These are phyloP conservation scores for Trapa incisa DNA, from an alignment of 345 rosid genomes.

Conservation along the genomic window DNA sequence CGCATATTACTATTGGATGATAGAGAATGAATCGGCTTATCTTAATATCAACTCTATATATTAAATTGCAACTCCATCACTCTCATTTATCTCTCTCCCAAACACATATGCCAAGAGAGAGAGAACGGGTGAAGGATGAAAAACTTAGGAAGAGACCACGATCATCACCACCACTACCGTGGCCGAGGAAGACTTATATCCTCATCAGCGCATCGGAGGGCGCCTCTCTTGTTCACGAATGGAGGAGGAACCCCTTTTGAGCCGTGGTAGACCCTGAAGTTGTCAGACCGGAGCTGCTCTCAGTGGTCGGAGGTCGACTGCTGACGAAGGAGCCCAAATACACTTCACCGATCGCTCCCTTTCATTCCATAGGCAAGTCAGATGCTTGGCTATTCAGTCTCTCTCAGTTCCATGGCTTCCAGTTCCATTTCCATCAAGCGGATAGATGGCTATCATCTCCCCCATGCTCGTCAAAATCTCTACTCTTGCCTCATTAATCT, in stretches of 20 bases:
- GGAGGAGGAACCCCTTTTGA: neutral
- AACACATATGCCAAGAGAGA: neutral
- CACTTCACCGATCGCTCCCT: neutral
- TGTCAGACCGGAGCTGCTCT: too few species aligned
- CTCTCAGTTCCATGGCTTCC: constrained; percentile 7
- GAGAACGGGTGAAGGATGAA: neutral
- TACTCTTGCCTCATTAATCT: neutral
- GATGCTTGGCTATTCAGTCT: constrained; percentile 36
- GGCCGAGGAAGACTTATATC: neutral
- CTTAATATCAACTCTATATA: too few species aligned
- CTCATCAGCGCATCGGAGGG: neutral
- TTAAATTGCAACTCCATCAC: neutral
- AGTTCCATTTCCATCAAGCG: neutral
- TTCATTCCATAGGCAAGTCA: constrained; percentile 52
- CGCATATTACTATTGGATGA: too few species aligned
- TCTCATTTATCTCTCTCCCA: constrained; percentile 1
- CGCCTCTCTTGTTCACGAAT: neutral
- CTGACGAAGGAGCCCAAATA: neutral
- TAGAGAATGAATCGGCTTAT: too few species aligned
- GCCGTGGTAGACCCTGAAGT: neutral
- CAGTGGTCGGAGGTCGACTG: neutral
- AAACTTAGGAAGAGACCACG: neutral
- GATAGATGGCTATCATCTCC: too few species aligned
- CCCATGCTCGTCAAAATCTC: neutral
- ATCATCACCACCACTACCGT: neutral